phyloP scores from a whole-genome alignment of 768 basidiomycete genomes.

The Kockovaella imperatae region DNA sequence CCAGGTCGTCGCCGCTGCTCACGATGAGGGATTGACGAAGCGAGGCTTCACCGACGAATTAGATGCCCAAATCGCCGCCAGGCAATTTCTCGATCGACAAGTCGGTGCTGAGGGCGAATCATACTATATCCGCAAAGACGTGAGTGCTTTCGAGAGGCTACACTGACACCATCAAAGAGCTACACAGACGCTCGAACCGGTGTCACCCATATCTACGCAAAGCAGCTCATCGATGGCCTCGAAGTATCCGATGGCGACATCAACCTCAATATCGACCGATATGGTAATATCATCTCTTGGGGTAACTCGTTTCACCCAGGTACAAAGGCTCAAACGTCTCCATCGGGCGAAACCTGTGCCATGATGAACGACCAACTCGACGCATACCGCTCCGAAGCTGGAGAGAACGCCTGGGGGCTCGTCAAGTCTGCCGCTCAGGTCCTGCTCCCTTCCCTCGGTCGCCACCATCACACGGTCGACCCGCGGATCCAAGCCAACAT shows the following conservation, averaged over 20 bases:
- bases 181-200: slow-evolving; percentile 80
- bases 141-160: slow-evolving; percentile 30
- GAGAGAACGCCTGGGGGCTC: slow-evolving; percentile 21
- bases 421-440: slow-evolving; percentile 35
- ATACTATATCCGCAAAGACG: slow-evolving; percentile 43
- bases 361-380: slow-evolving; percentile 17
- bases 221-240: slow-evolving; percentile 74
- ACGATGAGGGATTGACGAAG: slow-evolving; percentile 4
- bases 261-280: slow-evolving; percentile 77
- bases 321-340: slow-evolving; percentile 48
- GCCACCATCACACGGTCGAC: slow-evolving; percentile 16
- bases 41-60: slow-evolving; percentile 5
- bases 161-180: slow-evolving; percentile 29
- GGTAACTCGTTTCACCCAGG: slow-evolving; percentile 86
- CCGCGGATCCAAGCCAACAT: slow-evolving; percentile 12
- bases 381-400: slow-evolving; percentile 19
- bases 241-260: slow-evolving; percentile 86
- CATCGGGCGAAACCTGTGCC: slow-evolving; percentile 25
- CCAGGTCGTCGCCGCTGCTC: slow-evolving; percentile 20
- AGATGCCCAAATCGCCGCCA: slow-evolving; percentile 27
- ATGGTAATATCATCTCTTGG: slow-evolving; percentile 72
- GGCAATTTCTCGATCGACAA: slow-evolving; percentile 17
- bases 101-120: slow-evolving; percentile 26
- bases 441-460: slow-evolving; percentile 12
- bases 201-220: slow-evolving; percentile 81